These are phyloP conservation scores for Phoma sp. DNA, from an alignment of 2,329 filamentous ascomycete genomes.

Conservation along the genomic window DNA sequence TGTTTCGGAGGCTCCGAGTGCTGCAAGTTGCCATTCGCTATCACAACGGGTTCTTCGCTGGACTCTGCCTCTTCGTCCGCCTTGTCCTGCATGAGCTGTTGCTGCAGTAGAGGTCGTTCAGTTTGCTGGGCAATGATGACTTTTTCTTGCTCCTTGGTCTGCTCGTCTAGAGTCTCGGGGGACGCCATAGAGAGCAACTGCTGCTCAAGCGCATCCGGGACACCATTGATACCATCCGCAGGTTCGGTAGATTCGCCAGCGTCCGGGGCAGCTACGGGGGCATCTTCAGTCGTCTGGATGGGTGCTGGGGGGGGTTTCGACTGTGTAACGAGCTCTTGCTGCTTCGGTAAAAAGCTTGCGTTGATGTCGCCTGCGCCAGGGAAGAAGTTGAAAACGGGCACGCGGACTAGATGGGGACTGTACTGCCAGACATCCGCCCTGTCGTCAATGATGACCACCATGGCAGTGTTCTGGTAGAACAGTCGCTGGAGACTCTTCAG, in stretches of 20 bases:
- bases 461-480: slow-evolving; percentile 96
- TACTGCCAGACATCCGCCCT: slow-evolving; percentile 96
- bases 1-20: slow-evolving; percentile 50
- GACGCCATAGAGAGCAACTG: slow-evolving; percentile 77
- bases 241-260: slow-evolving; percentile 31
- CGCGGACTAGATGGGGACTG: slow-evolving; percentile 90
- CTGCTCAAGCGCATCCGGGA: slow-evolving; percentile 70
- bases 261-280: slow-evolving; percentile 24
- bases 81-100: slow-evolving; percentile 89
- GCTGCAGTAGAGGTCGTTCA: slow-evolving; percentile 86
- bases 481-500: slow-evolving; percentile 88
- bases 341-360: slow-evolving; percentile 92
- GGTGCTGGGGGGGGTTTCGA: slow-evolving; percentile 28
- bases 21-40: slow-evolving; percentile 49
- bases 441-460: slow-evolving; percentile 99
- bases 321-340: slow-evolving; percentile 48
- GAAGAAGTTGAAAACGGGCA: slow-evolving; percentile 96
- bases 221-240: slow-evolving; percentile 46
- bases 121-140: slow-evolving; percentile 86
- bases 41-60: slow-evolving; percentile 51
- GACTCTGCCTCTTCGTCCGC: slow-evolving; percentile 71
- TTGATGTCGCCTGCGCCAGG: slow-evolving; percentile 99
- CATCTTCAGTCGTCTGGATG: slow-evolving; percentile 27
- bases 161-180: slow-evolving; percentile 74
- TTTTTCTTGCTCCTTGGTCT: slow-evolving; percentile 85